A percentile compares a stretch with the other conserved stretches of the same genome.
Evolutionary conservation across 768 basidiomycete species (phyloP).

Genomic region (Psilocybe cyanescens): DNA sequence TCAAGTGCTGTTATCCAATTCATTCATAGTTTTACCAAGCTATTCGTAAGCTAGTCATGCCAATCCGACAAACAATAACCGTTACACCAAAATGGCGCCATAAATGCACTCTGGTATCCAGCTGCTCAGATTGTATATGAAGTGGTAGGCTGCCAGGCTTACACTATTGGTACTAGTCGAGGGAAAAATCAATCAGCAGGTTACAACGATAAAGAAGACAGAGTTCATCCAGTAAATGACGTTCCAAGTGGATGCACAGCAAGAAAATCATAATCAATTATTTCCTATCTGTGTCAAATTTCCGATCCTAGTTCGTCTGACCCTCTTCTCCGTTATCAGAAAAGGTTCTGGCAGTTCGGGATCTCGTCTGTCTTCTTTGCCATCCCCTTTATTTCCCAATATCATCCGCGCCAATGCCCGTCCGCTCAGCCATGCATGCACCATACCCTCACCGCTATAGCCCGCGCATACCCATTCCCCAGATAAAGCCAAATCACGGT

Average conservation of each 20-base stretch:
- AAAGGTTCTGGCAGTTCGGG: constrained; percentile 47
- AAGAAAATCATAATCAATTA: neutral
- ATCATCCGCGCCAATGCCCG: constrained; percentile 42
- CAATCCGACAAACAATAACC: no score
- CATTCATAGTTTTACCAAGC: no score
- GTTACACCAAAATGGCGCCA: no score
- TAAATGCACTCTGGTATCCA: no score
- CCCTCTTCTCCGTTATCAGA: constrained; percentile 50
- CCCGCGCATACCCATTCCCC: constrained; percentile 81
- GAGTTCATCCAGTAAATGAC: neutral
- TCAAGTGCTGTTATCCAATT: no score
- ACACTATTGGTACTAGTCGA: no score
- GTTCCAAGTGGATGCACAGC: neutral
- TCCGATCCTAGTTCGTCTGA: constrained; percentile 47
- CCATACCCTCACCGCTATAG: constrained; percentile 66
- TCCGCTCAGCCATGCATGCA: constrained; percentile 24
- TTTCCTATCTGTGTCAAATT: constrained; percentile 25
- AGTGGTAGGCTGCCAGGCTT: no score
- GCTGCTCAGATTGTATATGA: no score
- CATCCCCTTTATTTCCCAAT: constrained; percentile 27
- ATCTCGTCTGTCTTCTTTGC: constrained; percentile 30
- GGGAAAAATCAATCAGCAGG: no score
- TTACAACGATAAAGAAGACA: no score
- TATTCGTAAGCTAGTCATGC: no score
- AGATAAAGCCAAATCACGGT: constrained; percentile 31